Percentiles rank a stretch among this genome's conserved stretches.
Evolutionary conservation across 768 basidiomycete genomes (phyloP).

Genomic region (Udeniomyces megalosporus): DNA sequence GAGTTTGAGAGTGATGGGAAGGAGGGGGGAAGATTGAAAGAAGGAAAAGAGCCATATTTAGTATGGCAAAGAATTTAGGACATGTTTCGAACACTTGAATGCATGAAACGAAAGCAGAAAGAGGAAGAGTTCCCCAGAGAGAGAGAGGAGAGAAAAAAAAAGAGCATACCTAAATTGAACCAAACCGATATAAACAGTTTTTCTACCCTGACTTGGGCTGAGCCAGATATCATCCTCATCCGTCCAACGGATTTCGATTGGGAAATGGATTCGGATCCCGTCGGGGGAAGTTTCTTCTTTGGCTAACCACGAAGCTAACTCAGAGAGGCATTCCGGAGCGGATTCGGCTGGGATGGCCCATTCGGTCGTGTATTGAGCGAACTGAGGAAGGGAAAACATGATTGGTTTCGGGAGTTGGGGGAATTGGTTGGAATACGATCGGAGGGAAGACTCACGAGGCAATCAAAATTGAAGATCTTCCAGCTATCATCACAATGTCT

Average conservation of each 20-base stretch:
- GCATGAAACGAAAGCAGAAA: background rate
- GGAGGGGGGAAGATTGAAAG: too few species aligned
- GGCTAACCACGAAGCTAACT: constrained; percentile 55
- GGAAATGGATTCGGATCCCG: constrained; percentile 77
- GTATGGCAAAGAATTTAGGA: too few species aligned
- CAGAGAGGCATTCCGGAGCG: constrained; percentile 50
- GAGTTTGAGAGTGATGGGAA: background rate
- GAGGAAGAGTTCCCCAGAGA: background rate
- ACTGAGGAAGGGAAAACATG: constrained; percentile 34
- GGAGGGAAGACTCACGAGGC: constrained; percentile 45
- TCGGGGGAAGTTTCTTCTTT: constrained; percentile 47
- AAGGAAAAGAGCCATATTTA: too few species aligned
- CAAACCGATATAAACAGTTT: constrained; percentile 89
- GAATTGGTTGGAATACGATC: too few species aligned
- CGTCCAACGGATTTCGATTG: constrained; percentile 81
- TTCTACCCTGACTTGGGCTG: constrained; percentile 62
- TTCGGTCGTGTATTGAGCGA: constrained; percentile 84
- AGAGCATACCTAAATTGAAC: constrained; percentile 77
- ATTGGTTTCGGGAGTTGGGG: background rate
- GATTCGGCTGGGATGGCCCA: constrained; percentile 71
- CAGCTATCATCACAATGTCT: constrained; percentile 51
- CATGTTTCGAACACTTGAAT: too few species aligned
- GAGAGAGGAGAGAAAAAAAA: background rate
- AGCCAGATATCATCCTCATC: constrained; percentile 84
- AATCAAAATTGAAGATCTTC: constrained; percentile 82